Conservation (phyloP, 805 yeast species). For the Kodamaea sagamina region DNA sequence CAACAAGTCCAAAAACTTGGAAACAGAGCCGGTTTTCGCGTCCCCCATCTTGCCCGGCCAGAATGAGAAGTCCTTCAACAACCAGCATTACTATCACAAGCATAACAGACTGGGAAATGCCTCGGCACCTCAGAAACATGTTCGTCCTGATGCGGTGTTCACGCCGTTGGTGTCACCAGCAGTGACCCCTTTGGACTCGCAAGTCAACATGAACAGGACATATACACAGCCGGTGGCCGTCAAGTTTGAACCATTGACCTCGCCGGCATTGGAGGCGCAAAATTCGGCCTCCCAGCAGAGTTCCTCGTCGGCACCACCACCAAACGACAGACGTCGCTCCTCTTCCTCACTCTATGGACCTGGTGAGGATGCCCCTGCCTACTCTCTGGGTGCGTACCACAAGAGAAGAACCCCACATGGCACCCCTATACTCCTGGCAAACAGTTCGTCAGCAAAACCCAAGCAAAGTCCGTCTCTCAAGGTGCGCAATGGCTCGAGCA, state of each 20-base stretch:
- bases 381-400: constrained; percentile 16
- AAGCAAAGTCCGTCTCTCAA: constrained; percentile 13
- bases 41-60: constrained; percentile 46
- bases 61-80: constrained; percentile 42
- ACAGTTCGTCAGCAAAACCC: constrained; percentile 14
- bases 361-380: constrained; percentile 11
- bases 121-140: constrained; percentile 30
- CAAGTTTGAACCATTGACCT: constrained; percentile 57
- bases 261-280: constrained; percentile 65
- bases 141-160: constrained; percentile 61
- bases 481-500: constrained; percentile 8
- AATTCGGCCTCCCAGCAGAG: constrained; percentile 20
- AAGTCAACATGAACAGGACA: constrained; percentile 22
- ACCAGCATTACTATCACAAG: constrained; percentile 43
- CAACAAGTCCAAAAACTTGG: constrained; percentile 14
- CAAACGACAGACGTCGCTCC: constrained; percentile 35
- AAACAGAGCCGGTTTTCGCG: constrained; percentile 17
- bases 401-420: constrained; percentile 48
- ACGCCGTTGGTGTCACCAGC: constrained; percentile 81
- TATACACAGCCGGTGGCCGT: constrained; percentile 23
- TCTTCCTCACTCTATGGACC: constrained; percentile 30
- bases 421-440: constrained; percentile 40
- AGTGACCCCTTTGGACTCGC: constrained; percentile 59
- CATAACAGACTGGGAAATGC: constrained; percentile 16
- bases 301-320: constrained; percentile 15